Evolutionary conservation across 2,329 filamentous ascomycete genomes (phyloP), one percentile per base, ranked within the genome.

Genomic region (Aspergillus candidus): DNA sequence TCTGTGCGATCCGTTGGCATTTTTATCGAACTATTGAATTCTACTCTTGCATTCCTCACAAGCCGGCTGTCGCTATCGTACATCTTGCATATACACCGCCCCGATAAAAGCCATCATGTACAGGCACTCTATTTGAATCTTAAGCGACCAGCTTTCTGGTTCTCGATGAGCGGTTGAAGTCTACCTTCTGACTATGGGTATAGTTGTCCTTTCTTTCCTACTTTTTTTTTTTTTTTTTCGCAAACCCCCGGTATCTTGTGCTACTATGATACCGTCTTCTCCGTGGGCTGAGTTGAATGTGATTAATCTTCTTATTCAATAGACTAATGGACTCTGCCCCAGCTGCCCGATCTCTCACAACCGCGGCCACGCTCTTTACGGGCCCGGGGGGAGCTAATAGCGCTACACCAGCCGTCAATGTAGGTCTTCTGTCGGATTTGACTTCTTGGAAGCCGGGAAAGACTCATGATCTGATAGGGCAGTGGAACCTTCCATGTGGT

Each of bases 401-500:
- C 46, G 53, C 55, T 29, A 59, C 60, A 11, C 50, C 56, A 12
- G 57, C 65, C 36, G 55, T 64, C 36, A 65, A 61, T 57, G 68
- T 70, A 58, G 46, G 65, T 57, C 39, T 39, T 29, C 30, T 14
- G 32, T 32, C n/a, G 38, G 40, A 39, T 15, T 31, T 11, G 7
- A 34, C 17, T 11, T 34, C 7, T 27, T 29, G 14, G 14, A 11
- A 31, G 14, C 13, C 17, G 11, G 22, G 18, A 17, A 38, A 38
- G 11, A 11, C 41, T 32, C 12, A 40, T 27, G 22, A 10, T 27
- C 22, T 27, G 18, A 30, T 34, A 66, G 62, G 57, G 60, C 36
- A 62, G 57, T 48, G 52, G 61, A 11, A 51, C 52, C 44, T 70
- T 65, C 47, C 60, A 53, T 33, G 65, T 68, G 46, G 59, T 63